phyloP scores from a whole-genome alignment of 1,139 yeast genomes.

The Hanseniaspora gamundiae region DNA sequence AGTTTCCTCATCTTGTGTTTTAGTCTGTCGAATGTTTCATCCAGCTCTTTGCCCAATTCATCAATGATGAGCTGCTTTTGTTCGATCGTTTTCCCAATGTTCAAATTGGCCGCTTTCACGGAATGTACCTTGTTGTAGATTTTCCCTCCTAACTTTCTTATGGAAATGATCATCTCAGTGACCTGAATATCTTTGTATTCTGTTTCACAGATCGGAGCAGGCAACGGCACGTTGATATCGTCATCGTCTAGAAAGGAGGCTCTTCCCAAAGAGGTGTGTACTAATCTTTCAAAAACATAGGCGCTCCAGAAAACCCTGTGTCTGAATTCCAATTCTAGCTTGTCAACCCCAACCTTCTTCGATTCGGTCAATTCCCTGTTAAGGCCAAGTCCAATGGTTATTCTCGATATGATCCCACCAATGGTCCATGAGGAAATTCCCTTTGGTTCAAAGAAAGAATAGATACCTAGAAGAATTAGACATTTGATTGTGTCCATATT shows the following conservation, averaged over 20 bases:
- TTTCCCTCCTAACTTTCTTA: conserved; percentile 33
- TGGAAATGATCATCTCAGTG: conserved; percentile 29
- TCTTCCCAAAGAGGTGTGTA: conserved; percentile 34
- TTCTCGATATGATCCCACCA: conserved; percentile 33
- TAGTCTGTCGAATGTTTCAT: conserved; percentile 30
- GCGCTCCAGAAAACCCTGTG: conserved; percentile 40
- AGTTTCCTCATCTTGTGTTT: conserved; percentile 15
- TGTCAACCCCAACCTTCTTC: conserved; percentile 19
- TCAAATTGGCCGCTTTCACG: conserved; percentile 23
- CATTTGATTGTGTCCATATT: conserved; percentile 29
- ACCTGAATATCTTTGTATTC: conserved; percentile 31
- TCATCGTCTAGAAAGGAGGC: conserved; percentile 33
- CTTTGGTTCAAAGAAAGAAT: conserved; percentile 34
- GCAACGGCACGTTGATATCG: conserved; percentile 34
- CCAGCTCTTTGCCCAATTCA: conserved; percentile 30
- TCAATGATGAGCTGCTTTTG: conserved; percentile 24
- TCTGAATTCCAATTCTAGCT: conserved; percentile 30
- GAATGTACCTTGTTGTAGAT: conserved; percentile 33
- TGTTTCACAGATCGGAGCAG: conserved; percentile 28
- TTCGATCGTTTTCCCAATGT: conserved; percentile 18
- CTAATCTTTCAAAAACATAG: conserved; percentile 35
- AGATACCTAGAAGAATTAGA: conserved; percentile 32
- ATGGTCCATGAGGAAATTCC: conserved; percentile 38
- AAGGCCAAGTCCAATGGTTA: conserved; percentile 32
- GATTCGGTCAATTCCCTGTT: conserved; percentile 27